A percentile compares a stretch with the other conserved stretches of the same genome.
These are phyloP conservation scores for Magnaporthiopsis poae DNA, from an alignment of 2,329 filamentous ascomycete species.

Conservation along the genomic window DNA sequence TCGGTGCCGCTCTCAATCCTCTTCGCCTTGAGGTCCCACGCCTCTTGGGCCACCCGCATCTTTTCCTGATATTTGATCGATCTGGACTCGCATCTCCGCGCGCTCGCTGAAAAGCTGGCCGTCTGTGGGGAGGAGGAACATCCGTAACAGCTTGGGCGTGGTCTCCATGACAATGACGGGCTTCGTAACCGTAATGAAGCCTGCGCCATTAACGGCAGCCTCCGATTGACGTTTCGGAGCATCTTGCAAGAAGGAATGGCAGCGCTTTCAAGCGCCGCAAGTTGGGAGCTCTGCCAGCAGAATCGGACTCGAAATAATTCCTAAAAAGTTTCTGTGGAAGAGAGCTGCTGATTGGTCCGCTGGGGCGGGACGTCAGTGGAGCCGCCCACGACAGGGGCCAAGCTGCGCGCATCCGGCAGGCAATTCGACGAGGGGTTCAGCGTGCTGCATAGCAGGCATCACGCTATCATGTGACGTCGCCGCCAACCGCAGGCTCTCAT, in stretches of 20 bases:
- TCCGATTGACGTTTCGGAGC: not conserved
- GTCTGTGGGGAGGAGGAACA: not conserved
- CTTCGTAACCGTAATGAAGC: not conserved
- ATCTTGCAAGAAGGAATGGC: not conserved
- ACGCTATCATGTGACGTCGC: constrained; percentile 5
- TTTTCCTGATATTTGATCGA: constrained; percentile 33
- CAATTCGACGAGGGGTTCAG: not conserved
- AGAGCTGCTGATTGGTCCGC: not conserved
- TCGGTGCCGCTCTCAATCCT: constrained; percentile 39
- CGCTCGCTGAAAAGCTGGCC: not conserved
- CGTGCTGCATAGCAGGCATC: not conserved
- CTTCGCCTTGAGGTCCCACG: constrained; percentile 39
- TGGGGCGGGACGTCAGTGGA: too few relatives aligned
- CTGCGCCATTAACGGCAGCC: not conserved
- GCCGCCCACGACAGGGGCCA: not conserved
- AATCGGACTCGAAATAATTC: not conserved
- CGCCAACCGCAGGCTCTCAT: not conserved
- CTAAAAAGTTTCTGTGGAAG: not conserved
- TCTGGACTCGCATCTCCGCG: not conserved
- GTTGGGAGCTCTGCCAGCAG: not conserved
- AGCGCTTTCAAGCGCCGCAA: not conserved
- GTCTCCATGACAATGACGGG: not conserved
- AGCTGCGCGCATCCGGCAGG: not conserved
- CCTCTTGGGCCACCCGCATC: constrained; percentile 27
- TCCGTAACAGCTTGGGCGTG: not conserved